Evolutionary conservation across 371 early-diverging fungal genomes (phyloP).

Genomic region (Mortierella sp.): DNA sequence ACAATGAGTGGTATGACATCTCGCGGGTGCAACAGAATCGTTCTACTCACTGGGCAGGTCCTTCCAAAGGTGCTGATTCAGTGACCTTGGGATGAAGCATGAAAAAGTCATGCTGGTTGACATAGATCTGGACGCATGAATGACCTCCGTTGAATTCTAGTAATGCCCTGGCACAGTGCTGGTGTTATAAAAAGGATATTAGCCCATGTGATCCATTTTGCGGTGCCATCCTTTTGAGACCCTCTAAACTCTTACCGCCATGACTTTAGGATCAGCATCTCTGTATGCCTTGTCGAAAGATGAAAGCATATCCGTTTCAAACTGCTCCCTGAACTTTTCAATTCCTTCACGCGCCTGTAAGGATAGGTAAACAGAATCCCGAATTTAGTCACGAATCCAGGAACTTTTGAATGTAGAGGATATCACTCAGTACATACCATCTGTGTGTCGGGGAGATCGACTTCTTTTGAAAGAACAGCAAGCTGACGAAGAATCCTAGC

Average conservation of each 20-base stretch:
- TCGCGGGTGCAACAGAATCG: not conserved
- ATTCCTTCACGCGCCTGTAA: slow-evolving; percentile 78
- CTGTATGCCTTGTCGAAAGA: slow-evolving; percentile 89
- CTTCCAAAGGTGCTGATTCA: slow-evolving; percentile 54
- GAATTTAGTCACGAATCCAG: no score
- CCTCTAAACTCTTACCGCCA: slow-evolving; percentile 64
- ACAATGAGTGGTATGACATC: no score
- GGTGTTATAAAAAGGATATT: slow-evolving; percentile 11
- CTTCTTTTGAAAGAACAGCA: slow-evolving; percentile 88
- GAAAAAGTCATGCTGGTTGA: slow-evolving; percentile 97
- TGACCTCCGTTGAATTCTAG: slow-evolving; percentile 96
- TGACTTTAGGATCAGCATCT: slow-evolving; percentile 69
- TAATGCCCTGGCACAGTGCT: slow-evolving; percentile 87
- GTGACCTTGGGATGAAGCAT: slow-evolving; percentile 81
- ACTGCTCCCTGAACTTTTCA: slow-evolving; percentile 91
- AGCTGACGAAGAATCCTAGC: slow-evolving; percentile 89
- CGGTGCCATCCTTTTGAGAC: not conserved
- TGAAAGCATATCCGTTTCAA: slow-evolving; percentile 89
- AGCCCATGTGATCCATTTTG: not conserved
- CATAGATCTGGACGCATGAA: slow-evolving; percentile 92
- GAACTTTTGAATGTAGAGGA: no score
- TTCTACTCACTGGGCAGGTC: slow-evolving; percentile 40
- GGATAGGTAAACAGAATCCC: not conserved
- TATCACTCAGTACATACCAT: slow-evolving; percentile 58
- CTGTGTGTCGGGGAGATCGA: slow-evolving; percentile 82